Evolutionary conservation across 2,329 filamentous ascomycete species (phyloP), one percentile per base, ranked within the genome.

Genomic region (Endoconidiophora laricicola): DNA sequence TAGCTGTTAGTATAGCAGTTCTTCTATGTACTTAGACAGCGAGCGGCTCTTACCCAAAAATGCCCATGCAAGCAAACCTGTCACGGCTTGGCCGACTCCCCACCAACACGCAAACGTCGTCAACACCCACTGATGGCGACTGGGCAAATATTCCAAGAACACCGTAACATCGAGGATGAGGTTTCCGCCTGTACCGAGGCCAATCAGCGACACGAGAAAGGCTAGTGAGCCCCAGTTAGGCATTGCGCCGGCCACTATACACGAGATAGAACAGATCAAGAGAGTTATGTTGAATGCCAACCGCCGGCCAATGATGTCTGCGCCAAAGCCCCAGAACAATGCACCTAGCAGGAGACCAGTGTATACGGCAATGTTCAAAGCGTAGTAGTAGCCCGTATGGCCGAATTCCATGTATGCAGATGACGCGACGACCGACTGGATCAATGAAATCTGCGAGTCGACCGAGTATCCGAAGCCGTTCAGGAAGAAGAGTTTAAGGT

Each of bases 311-410:
- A 84, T 78, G 33, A 84, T 70, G 57, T 85, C 81, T 20, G 78
- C 79, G 2, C 69, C 70, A 26, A 81, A 62, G 2, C 80, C 80
- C 79, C 80, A 85, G 62, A 83, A 83, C 23, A 83, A 59, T 14
- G 77, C 78, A 1, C 78, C 74, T 0, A 66, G 54, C 47, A 71
- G 66, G 66, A 71, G 71, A 14, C 72, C 72, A 6, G 71, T 67
- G 57, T 80, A 83, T 1, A 70, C 71, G 4, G 79, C 72, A 46
- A 83, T 72, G 2, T 73, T 82, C 43, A 82, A 65, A 6, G 71
- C 79, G 54, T 71, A 71, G 2, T 58, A 57, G 55, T 75, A 82
- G 22, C 71, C 69, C 1, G 68, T 65, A 2, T 69, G 56, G 22
- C 69, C 68, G 57, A 83, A 81, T 57, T 83, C 79, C 46, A 66